A percentile compares a stretch with the other conserved stretches of the same genome.
Conservation (phyloP, 306 rosid genomes). For the Macrotyloma uniflorum region DNA sequence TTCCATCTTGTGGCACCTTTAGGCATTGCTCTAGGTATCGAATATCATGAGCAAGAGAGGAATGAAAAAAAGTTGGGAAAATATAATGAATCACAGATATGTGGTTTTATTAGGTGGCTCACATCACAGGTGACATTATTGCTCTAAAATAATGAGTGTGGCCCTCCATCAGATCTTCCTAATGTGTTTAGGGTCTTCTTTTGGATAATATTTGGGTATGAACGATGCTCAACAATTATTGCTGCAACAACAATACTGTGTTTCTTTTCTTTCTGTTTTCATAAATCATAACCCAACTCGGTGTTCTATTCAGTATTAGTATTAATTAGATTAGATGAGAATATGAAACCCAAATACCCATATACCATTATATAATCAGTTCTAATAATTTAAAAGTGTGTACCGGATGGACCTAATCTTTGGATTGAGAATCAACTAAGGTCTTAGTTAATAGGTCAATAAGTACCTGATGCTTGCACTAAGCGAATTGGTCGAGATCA, state of each 20-base stretch:
- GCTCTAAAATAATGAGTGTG: constrained; percentile 52
- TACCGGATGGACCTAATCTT: too few relatives aligned
- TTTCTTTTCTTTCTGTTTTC: constrained; percentile 24
- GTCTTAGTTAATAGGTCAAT: too few relatives aligned
- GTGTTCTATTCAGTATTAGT: not conserved
- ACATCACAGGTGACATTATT: constrained; percentile 46
- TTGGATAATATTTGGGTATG: constrained; percentile 42
- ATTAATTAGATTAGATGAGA: not conserved
- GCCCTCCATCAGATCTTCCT: constrained; percentile 54
- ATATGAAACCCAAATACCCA: not conserved
- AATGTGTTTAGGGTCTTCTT: constrained; percentile 43
- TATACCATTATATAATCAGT: constrained; percentile 1
- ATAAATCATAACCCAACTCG: not conserved
- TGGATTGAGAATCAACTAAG: too few relatives aligned
- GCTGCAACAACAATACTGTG: constrained; percentile 32
- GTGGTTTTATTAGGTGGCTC: constrained; percentile 43
- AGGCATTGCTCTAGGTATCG: constrained; percentile 48
- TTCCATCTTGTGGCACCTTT: constrained; percentile 40
- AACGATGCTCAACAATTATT: constrained; percentile 41
- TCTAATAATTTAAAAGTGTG: not conserved
- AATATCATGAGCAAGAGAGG: constrained; percentile 51
- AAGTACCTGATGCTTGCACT: too few relatives aligned
- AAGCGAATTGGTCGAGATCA: too few relatives aligned
- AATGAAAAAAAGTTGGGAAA: constrained; percentile 21
- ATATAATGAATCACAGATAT: constrained; percentile 49